A percentile compares a stretch with the other conserved stretches of the same genome.
phyloP scores from a whole-genome alignment of 495 filamentous ascomycete species.

The Parmelia sp. region DNA sequence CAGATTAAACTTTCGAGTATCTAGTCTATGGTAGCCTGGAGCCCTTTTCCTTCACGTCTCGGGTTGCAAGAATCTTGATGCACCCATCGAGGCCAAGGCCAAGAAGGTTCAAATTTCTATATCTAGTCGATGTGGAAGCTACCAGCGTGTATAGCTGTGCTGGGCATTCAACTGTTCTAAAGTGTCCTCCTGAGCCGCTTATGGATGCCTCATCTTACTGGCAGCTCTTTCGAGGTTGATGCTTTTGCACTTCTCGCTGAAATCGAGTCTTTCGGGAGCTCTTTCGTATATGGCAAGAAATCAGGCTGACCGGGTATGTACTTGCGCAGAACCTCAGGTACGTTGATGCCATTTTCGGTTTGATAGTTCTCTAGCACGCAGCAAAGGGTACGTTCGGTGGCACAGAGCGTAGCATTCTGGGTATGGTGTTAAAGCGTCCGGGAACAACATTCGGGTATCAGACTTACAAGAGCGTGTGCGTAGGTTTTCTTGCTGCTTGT shows the following conservation, averaged over 20 bases:
- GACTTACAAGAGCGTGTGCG: constrained; percentile 64
- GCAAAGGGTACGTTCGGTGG: constrained; percentile 89
- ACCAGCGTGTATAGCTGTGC: neutral
- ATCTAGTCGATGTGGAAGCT: too few species aligned
- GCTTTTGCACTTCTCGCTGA: constrained; percentile 47
- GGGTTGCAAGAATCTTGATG: neutral
- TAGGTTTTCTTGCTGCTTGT: constrained; percentile 83
- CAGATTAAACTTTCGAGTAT: neutral
- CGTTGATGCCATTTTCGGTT: constrained; percentile 76
- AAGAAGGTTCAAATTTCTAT: too few species aligned
- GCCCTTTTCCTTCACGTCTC: neutral
- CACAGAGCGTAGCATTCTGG: constrained; percentile 77
- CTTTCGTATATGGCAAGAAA: constrained; percentile 82
- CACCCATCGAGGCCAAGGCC: too few species aligned
- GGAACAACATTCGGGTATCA: neutral
- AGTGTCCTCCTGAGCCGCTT: neutral
- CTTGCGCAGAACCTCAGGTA: constrained; percentile 81
- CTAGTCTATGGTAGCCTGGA: neutral
- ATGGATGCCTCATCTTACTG: constrained; percentile 10
- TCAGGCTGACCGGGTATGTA: constrained; percentile 86
- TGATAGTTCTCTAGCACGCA: constrained; percentile 97
- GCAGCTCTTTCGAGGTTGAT: constrained; percentile 18
- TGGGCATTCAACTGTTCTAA: neutral
- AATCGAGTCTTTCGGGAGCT: constrained; percentile 68
- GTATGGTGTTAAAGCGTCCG: neutral